Percentiles rank a stretch among this genome's conserved stretches.
phyloP scores from a whole-genome alignment of 2,329 filamentous ascomycete species.

The Neonectria magnoliae region DNA sequence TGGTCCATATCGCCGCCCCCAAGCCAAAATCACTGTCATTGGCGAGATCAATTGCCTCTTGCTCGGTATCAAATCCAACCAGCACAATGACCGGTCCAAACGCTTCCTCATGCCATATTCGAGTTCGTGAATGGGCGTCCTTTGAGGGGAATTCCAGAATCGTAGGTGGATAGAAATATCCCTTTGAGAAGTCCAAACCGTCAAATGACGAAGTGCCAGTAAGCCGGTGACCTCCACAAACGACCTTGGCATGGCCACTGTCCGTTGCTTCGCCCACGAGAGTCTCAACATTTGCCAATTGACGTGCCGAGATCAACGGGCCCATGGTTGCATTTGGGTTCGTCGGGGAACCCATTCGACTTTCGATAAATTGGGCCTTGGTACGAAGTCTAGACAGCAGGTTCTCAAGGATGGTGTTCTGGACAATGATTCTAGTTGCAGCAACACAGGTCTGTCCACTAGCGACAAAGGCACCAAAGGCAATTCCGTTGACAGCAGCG shows the following conservation, averaged over 20 bases:
- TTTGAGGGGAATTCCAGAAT: constrained; percentile 66
- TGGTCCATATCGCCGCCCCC: constrained; percentile 81
- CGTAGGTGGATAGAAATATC: constrained; percentile 85
- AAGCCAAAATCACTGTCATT: constrained; percentile 82
- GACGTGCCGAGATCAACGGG: constrained; percentile 67
- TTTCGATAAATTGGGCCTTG: constrained; percentile 66
- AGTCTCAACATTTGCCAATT: constrained; percentile 73
- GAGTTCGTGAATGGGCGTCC: constrained; percentile 72
- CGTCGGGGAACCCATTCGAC: constrained; percentile 65
- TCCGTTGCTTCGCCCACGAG: constrained; percentile 73
- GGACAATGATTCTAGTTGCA: constrained; percentile 78
- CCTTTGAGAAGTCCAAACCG: constrained; percentile 60
- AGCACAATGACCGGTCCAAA: constrained; percentile 85
- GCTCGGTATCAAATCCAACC: constrained; percentile 78
- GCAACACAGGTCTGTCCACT: constrained; percentile 72
- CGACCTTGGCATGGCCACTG: constrained; percentile 50
- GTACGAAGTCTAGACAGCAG: constrained; percentile 72
- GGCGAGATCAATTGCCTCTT: constrained; percentile 74
- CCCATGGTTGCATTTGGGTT: constrained; percentile 71
- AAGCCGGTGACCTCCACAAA: constrained; percentile 61
- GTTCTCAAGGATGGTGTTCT: constrained; percentile 71
- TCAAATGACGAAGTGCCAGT: constrained; percentile 59
- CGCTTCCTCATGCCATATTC: constrained; percentile 82
- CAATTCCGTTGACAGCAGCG: constrained; percentile 75
- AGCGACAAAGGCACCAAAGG: constrained; percentile 66